These are phyloP conservation scores for Apiospora sp. DNA, from an alignment of 2,329 filamentous ascomycete genomes.

Conservation along the genomic window DNA sequence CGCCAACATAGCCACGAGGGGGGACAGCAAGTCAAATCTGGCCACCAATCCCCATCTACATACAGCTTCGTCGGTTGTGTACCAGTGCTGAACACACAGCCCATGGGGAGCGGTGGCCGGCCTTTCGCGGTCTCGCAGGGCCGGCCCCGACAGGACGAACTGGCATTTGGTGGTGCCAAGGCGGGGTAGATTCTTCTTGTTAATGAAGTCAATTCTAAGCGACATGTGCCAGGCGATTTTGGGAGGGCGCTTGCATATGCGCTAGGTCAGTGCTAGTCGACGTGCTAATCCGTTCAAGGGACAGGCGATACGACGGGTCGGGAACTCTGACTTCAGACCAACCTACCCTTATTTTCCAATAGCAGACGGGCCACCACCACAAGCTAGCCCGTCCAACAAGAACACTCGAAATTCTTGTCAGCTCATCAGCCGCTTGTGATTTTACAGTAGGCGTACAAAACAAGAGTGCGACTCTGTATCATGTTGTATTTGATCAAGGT, in stretches of 20 bases:
- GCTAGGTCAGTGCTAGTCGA: neutral
- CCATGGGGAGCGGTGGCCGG: neutral
- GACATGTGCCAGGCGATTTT: neutral
- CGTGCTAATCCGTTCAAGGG: neutral
- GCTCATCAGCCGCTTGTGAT: neutral
- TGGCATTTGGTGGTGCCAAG: neutral
- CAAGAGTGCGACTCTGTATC: neutral
- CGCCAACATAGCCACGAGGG: slow-evolving; percentile 2
- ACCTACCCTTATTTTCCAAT: neutral
- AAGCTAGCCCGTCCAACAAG: neutral
- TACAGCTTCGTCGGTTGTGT: neutral
- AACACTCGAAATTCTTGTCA: neutral
- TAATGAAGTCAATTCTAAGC: neutral
- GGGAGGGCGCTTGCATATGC: neutral
- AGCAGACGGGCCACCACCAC: neutral
- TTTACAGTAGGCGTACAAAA: neutral
- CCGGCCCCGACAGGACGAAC: slow-evolving; percentile 8
- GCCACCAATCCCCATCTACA: neutral
- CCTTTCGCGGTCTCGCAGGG: neutral
- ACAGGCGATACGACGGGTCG: neutral
- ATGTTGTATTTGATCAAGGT: neutral
- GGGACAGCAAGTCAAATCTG: neutral
- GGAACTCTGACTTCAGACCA: slow-evolving; percentile 11
- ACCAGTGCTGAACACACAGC: neutral
- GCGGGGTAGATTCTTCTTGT: neutral